Evolutionary conservation across 1,284 basidiomycete genomes (phyloP).

Genomic region (Ustilago nuda): DNA sequence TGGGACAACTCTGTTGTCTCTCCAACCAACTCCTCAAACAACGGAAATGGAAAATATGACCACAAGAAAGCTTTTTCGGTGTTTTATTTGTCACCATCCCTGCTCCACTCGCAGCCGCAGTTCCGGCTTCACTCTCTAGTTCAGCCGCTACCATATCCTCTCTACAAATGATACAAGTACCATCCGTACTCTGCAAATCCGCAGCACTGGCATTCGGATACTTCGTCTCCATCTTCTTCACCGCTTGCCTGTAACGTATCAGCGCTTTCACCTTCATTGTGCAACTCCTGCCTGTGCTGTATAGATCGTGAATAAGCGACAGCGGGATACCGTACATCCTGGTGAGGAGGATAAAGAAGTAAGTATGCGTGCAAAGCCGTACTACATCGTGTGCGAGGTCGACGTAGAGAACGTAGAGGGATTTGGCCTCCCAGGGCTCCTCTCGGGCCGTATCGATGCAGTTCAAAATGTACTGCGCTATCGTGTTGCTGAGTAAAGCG

Average conservation of each 20-base stretch:
- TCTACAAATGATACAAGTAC: conserved; percentile 97
- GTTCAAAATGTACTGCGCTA: conserved; percentile 87
- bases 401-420: conserved; percentile 95
- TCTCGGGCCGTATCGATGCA: conserved; percentile 75
- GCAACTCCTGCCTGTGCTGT: conserved; percentile 92
- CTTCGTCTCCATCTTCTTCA: conserved; percentile 93
- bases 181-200: conserved; percentile 86
- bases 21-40: conserved; percentile 98
- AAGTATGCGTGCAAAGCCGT: conserved; percentile 89
- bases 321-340: conserved; percentile 94
- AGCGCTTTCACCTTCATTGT: conserved; percentile 85
- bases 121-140: conserved; percentile 3
- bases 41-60: conserved; percentile 98
- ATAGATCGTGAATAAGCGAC: conserved; percentile 96
- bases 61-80: conserved; percentile 94
- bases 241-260: conserved; percentile 90
- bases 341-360: conserved; percentile 88
- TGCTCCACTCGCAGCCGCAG: neutral
- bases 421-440: conserved; percentile 89
- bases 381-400: conserved; percentile 88
- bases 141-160: conserved; percentile 81
- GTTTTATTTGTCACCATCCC: conserved; percentile 77
- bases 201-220: conserved; percentile 93
- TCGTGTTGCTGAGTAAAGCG: conserved; percentile 81
- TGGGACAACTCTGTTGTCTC: conserved; percentile 89